Evolutionary conservation across 805 yeast species (phyloP).

Genomic region (Candida maesae): DNA sequence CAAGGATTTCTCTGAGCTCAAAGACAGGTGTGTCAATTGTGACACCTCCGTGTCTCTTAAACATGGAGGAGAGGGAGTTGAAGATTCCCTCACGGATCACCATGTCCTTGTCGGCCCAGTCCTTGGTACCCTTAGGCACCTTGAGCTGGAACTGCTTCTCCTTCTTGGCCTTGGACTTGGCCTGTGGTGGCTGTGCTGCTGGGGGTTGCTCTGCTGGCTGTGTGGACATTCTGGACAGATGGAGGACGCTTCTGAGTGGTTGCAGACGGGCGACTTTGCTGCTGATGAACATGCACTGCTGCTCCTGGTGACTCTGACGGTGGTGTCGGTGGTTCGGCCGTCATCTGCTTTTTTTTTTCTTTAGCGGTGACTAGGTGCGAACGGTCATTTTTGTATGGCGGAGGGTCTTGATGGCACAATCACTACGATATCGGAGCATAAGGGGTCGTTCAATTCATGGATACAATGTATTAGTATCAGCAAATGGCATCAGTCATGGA

Average conservation of each 20-base stretch:
- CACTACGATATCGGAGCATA: no score
- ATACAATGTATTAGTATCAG: no score
- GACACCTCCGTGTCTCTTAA: slow-evolving; percentile 96
- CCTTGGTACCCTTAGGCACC: slow-evolving; percentile 96
- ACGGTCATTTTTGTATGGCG: no score
- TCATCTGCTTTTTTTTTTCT: slow-evolving; percentile 1
- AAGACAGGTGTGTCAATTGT: slow-evolving; percentile 98
- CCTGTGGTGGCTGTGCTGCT: slow-evolving; percentile 6
- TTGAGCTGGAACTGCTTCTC: slow-evolving; percentile 71
- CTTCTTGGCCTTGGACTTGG: slow-evolving; percentile 13
- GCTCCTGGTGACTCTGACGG: no score
- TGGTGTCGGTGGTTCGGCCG: no score
- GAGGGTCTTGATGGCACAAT: no score
- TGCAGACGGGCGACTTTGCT: background rate
- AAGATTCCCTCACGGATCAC: slow-evolving; percentile 88
- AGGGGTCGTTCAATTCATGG: no score
- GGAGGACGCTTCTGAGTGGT: background rate
- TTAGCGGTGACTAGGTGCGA: background rate
- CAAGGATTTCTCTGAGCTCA: slow-evolving; percentile 88
- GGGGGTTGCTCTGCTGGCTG: background rate
- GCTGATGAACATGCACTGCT: slow-evolving; percentile 7
- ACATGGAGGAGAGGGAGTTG: slow-evolving; percentile 62
- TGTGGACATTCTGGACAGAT: slow-evolving; percentile 5
- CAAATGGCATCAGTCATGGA: no score
- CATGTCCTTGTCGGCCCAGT: slow-evolving; percentile 99